These are phyloP conservation scores for Allium sativum DNA, from an alignment of 106 monocot species.

Conservation along the genomic window DNA sequence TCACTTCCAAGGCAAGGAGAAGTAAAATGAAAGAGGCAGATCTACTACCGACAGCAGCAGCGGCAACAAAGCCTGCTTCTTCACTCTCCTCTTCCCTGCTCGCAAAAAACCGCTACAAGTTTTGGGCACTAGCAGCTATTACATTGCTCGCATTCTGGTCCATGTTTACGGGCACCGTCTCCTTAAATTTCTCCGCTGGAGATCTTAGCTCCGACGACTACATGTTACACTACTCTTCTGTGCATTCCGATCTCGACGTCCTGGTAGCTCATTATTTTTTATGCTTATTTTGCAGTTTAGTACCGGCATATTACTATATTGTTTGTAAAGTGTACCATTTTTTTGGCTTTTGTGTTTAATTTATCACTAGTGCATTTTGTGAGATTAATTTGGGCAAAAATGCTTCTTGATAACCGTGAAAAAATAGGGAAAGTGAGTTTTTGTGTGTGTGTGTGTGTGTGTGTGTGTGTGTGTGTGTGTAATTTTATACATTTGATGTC, in stretches of 20 bases:
- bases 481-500: too few species aligned
- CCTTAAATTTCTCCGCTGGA: conserved; percentile 63
- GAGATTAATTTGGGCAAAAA: too few species aligned
- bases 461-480: too few species aligned
- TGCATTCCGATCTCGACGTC: conserved; percentile 57
- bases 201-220: conserved; percentile 25
- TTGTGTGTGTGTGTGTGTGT: too few species aligned
- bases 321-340: too few species aligned
- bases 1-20: too few species aligned
- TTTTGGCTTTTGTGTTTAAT: too few species aligned
- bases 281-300: too few species aligned
- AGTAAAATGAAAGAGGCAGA: conserved; percentile 43
- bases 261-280: conserved; percentile 23
- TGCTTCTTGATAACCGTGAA: too few species aligned
- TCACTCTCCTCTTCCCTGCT: conserved; percentile 13
- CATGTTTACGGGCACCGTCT: conserved; percentile 83
- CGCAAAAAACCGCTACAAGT: conserved; percentile 69
- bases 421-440: too few species aligned
- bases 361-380: too few species aligned
- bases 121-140: conserved; percentile 76
- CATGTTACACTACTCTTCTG: conserved; percentile 11
- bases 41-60: conserved; percentile 22
- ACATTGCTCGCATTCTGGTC: conserved; percentile 92
- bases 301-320: too few species aligned
- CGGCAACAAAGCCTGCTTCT: conserved; percentile 1